Base-by-base conservation (phyloP, 495 filamentous ascomycete genomes). In the Letharia lupina region DNA sequence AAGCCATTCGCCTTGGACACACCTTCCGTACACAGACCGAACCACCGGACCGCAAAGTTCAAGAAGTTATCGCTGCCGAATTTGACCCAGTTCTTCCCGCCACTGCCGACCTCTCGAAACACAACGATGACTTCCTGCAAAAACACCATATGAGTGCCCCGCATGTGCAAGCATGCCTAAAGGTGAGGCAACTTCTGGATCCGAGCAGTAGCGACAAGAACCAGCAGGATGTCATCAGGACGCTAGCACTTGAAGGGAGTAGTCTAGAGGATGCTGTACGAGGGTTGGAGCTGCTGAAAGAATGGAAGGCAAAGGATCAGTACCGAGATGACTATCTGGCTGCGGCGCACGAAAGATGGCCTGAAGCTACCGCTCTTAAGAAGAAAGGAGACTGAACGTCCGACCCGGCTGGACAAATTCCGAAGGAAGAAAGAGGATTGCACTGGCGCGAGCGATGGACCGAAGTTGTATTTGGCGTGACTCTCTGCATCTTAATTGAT, bases 321-420 rank as follows among this genome's bases (percentile, higher is more conserved):
- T 77, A 72, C 23, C 80, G 77, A 67, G 72, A 84, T 6, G 76
- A 77, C 33, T 93, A 91, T 72, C 76, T 82, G 48, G 75, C 84
- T 61, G 84, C 84, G 60, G 89, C 89, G n/a, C 78, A 77, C 62
- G 75, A 79, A 69, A 86, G 84, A 79, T 95, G 90, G 86, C 86
- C 87, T 1, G 83, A 91, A 72, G 86, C 88, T 23, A 83, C 81
- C 2, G 74, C 81, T 9, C 91, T 92, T 68, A 68, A 73, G 35
- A 35, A 57, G 58, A 54, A 61, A 39, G 23, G 31, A 16, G 45
- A 42, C 1, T 54, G 60, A 35, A 35, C 3, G 41, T 11, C 18
- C 44, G 48, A 31, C 48, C 4, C n/a, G 48, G 28, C 48, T 31
- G 48, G 48, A 11, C 48, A 52, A 28, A 28, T 39, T 39, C 37